Base-by-base conservation (phyloP, 2,329 filamentous ascomycete species). In the Fusarium sp. region DNA sequence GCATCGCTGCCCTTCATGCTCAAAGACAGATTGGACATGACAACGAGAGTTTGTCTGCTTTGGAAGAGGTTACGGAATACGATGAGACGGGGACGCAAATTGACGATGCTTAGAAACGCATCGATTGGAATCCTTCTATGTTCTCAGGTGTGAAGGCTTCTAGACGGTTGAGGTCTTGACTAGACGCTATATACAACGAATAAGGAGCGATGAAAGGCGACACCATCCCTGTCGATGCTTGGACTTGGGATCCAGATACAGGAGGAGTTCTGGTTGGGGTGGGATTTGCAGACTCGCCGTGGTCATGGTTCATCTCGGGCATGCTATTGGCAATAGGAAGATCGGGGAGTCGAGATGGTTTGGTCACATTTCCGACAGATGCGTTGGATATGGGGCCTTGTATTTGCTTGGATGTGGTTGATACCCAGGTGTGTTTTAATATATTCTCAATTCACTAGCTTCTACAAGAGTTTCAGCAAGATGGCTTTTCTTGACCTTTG, bases 61-160 rank as follows among this genome's bases (percentile, higher is more conserved):
- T 75, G 2, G 75, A 79, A 18, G 78, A 77, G 26, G 74, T 74
- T 0, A 67, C 49, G 11, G 75, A 73, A 14, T 76, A 75, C 60
- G 75, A 79, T 25, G 77, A 77, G 14, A 51, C 74, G 16, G 76
- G 76, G 4, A 70, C 64, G 7, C 67, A 73, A n/a, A 65, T 78
- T 52, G 77, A 79, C 45, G 76, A 79, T 70, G 57, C 67, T 25
- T 78, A 75, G 67, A 54, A 42, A 53, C 49, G 68, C 53, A 62
- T 71, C 25, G 60, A 30, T 25, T 57, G 31, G 34, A 31, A 37
- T 14, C 34, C 37, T 61, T 65, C 41, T 6, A 26, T 34, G 19
- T n/a, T 55, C 51, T 56, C 65, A 14, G 55, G 41, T n/a, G 19
- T 23, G 2, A 30, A 30, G 9, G 64, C 67, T 42, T 57, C 53